phyloP scores from a whole-genome alignment of 1,284 basidiomycete species.

The Erythrobasidium hasegawianum region DNA sequence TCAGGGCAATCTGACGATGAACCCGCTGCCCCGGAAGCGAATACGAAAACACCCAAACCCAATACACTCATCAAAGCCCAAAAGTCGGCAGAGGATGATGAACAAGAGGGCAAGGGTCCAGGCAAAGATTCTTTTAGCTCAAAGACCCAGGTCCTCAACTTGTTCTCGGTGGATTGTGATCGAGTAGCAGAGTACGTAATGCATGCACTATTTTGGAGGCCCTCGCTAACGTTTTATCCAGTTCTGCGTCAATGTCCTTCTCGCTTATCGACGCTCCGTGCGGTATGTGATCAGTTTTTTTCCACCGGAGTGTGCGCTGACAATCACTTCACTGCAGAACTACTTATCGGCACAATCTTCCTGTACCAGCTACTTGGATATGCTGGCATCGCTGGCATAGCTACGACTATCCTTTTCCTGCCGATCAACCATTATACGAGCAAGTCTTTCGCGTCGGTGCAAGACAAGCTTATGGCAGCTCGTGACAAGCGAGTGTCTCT shows the following conservation, averaged over 20 bases:
- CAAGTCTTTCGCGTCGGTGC: conserved; percentile 73
- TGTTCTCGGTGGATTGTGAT: conserved; percentile 78
- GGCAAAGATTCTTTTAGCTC: too few relatives aligned
- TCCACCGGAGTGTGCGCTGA: too few relatives aligned
- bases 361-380: conserved; percentile 72
- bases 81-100: conserved; percentile 52
- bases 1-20: conserved; percentile 45
- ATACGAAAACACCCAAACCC: conserved; percentile 39
- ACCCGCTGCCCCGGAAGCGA: conserved; percentile 42
- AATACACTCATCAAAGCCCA: background rate
- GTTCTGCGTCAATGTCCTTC: conserved; percentile 42
- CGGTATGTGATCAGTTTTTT: too few relatives aligned
- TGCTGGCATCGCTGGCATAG: conserved; percentile 68
- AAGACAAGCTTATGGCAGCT: conserved; percentile 64
- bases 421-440: conserved; percentile 83
- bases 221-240: conserved; percentile 28
- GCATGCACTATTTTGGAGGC: conserved; percentile 48
- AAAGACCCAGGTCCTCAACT: conserved; percentile 81
- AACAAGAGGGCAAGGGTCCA: too few relatives aligned
- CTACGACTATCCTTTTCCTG: conserved; percentile 73
- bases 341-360: conserved; percentile 60
- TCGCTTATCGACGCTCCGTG: conserved; percentile 63
- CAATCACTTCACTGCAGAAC: too few relatives aligned
- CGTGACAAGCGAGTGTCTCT: conserved; percentile 80
- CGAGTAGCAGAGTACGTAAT: conserved; percentile 76